Base-by-base conservation (phyloP, 371 early-diverging fungal genomes). In the Lichtheimia hyalospora region DNA sequence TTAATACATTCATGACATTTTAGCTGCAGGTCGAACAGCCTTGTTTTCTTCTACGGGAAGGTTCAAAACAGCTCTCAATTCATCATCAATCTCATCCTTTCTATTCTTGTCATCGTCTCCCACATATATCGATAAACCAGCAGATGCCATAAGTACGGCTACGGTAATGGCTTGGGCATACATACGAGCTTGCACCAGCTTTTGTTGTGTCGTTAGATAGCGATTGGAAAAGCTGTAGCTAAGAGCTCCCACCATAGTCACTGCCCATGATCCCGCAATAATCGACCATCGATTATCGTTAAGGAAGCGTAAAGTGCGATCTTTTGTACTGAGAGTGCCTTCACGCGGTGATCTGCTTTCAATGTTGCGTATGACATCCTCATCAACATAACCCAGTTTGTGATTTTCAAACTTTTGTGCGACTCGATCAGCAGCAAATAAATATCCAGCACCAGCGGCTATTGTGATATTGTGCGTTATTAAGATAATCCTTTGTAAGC, bases 171-270 rank as follows among this genome's bases (percentile, higher is more conserved):
- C 80, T 55, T 79, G 75, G 18, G 79, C 77, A 57, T 74, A 88
- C 88, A 90, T 88, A 73, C 91, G 85, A 14, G 91, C 90, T 49
- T 90, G 89, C 23, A 90, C 91, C 10, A 87, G 63, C 63, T 89
- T 88, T 66, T 90, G 90, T 46, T 88, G 84, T 7, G 82, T 81
- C 2, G 87, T 83, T 54, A 90, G 68, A 13, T 84, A 85, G 69
- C 75, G 83, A 64, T 88, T 78, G 28, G 84, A 80, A 61, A 87
- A 89, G 51, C 86, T 79, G 62, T 84, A 79, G 21, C 79, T 76
- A n/a, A 87, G 61, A 1, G 91, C 83, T 43, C 84, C 87, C n/a
- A 71, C 83, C 78, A 89, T 88, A 39, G 86, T 84, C 7, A 75
- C 70, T 56, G 82, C 71, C 91, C 91, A 90, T 39, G 90, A 84